Base-by-base conservation (phyloP, 768 basidiomycete species). In the Mycena floridula region DNA sequence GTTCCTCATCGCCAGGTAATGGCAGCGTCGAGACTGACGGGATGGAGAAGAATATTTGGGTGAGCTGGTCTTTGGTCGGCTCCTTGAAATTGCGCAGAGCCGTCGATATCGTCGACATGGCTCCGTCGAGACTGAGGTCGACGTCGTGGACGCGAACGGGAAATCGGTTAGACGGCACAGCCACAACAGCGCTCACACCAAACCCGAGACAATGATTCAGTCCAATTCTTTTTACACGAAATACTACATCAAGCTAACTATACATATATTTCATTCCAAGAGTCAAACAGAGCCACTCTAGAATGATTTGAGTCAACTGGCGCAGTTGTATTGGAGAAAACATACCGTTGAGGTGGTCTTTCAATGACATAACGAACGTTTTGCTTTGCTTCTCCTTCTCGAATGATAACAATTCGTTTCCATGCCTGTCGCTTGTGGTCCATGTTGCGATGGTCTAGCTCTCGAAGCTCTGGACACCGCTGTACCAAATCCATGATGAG, bases 11-110 rank as follows among this genome's bases (percentile, higher is more conserved):
- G 36, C 56, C 59, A 48, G 55, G 7, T 56, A 42, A 22, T 24
- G 37, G 47, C 55, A 59, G 59, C 50, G 58, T 54, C 18, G 60
- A 45, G 18, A 40, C 32, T 26, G 54, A 54, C 43, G 89, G 89
- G 39, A 92, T 69, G 18, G 91, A 88, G 70, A 94, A 95, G 79
- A 85, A 93, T 49, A 87, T 77, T 46, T 90, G 71, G 7, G 84
- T 82, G 40, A 84, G 67, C 62, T 95, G 84, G 44, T 95, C 92
- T 65, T 82, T 91, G 6, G 86, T 84, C 37, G 90, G 90, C 64
- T 95, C 92, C 70, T 88, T 89, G 76, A 93, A 92, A 58, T 88
- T 79, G 44, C 92, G 81, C 37, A 96, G 78, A 51, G 92, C 88
- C 20, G 88, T 87, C 39, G 85, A 88, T 58, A 91, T 91, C 42